Evolutionary conservation across 345 rosid species (phyloP).

Genomic region (Pelargonium nanum): DNA sequence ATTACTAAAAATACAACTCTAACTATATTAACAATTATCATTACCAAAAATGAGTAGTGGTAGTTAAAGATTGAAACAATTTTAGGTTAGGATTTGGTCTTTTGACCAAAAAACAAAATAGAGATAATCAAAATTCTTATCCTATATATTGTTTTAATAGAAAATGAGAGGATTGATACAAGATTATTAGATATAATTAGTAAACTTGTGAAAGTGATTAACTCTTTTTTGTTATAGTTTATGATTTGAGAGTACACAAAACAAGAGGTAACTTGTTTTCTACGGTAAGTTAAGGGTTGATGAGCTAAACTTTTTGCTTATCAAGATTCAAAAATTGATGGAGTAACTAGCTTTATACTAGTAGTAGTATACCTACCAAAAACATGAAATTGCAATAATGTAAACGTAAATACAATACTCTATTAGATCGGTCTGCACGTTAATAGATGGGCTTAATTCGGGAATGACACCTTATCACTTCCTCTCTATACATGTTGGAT

Average conservation of each 20-base stretch:
- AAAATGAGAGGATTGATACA: background rate
- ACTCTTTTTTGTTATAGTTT: background rate
- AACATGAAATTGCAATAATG: too few relatives aligned
- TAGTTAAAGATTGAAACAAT: too few relatives aligned
- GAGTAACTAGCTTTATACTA: background rate
- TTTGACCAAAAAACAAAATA: background rate
- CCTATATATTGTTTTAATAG: background rate
- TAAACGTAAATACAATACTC: background rate
- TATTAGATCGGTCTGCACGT: too few relatives aligned
- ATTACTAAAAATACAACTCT: too few relatives aligned
- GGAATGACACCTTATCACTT: too few relatives aligned
- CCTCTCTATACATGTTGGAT: too few relatives aligned
- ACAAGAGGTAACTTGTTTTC: background rate
- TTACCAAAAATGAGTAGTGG: background rate
- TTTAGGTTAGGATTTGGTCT: too few relatives aligned
- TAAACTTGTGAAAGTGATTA: background rate
- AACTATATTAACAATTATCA: too few relatives aligned
- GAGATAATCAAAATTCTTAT: background rate
- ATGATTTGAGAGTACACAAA: too few relatives aligned
- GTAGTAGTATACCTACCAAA: background rate
- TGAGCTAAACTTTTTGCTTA: background rate
- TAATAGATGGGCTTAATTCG: too few relatives aligned
- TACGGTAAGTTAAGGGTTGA: background rate
- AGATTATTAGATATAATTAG: background rate
- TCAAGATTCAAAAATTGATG: background rate